A percentile compares a stretch with the other conserved stretches of the same genome.
phyloP scores from a whole-genome alignment of 345 rosid genomes.

The Syzygium jambos region DNA sequence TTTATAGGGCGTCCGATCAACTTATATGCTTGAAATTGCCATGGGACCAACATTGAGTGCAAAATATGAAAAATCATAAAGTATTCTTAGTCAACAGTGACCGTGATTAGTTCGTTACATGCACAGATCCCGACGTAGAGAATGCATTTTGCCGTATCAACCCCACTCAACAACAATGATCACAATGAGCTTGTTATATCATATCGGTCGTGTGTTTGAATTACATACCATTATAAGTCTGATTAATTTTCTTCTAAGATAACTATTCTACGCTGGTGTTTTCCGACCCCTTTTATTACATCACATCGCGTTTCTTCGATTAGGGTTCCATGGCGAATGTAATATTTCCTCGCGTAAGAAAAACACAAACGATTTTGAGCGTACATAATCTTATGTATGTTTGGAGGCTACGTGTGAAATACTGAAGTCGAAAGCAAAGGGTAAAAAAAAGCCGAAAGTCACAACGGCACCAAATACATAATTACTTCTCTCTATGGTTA shows the following conservation, averaged over 20 bases:
- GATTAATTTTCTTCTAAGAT: background rate
- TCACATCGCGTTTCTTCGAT: background rate
- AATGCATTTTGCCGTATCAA: background rate
- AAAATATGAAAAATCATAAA: background rate
- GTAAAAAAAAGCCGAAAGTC: background rate
- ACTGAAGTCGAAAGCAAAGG: background rate
- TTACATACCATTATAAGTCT: background rate
- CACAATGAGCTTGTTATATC: background rate
- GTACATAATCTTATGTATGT: background rate
- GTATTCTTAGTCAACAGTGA: background rate
- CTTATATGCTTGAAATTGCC: background rate
- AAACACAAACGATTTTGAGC: background rate
- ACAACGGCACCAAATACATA: background rate
- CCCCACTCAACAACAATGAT: background rate
- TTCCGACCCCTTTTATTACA: too few species aligned
- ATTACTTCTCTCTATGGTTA: background rate
- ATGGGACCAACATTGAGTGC: background rate
- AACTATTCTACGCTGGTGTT: background rate
- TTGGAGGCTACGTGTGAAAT: background rate
- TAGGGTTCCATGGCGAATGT: background rate
- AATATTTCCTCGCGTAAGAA: background rate
- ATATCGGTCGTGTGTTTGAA: background rate
- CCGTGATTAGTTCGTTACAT: background rate
- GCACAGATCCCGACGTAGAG: fast-evolving
- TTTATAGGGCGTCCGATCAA: background rate